A percentile compares a stretch with the other conserved stretches of the same genome.
Conservation (phyloP, 2,329 filamentous ascomycete species). For the Colletotrichum tropicicola region DNA sequence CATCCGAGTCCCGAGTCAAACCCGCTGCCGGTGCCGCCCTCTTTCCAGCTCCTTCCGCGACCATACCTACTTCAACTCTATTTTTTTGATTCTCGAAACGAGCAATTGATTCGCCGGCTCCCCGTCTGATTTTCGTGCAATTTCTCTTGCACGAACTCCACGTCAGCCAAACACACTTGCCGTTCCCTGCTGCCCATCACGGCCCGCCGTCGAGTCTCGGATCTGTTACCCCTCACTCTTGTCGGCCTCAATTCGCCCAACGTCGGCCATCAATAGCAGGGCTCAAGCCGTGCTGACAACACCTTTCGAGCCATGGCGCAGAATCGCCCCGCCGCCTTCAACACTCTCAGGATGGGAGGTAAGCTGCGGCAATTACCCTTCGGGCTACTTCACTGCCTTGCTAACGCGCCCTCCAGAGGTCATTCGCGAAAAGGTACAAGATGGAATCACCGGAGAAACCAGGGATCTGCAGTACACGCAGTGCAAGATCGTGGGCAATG, state of each 20-base stretch:
- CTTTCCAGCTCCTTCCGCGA: slow-evolving; percentile 2
- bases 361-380: slow-evolving; percentile 52
- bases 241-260: slow-evolving; percentile 32
- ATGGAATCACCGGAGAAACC: slow-evolving; percentile 95
- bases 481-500: slow-evolving; percentile 99
- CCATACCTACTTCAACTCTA: not conserved
- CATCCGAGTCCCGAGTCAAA: slow-evolving; percentile 13
- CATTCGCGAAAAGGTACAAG: slow-evolving; percentile 98
- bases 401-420: slow-evolving; percentile 71
- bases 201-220: slow-evolving; percentile 40
- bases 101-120: slow-evolving; percentile 14
- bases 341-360: slow-evolving; percentile 95
- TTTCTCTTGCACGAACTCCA: slow-evolving; percentile 8
- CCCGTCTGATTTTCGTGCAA: slow-evolving; percentile 15
- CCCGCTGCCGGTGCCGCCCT: slow-evolving; percentile 16
- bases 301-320: slow-evolving; percentile 73
- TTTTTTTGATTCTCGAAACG: slow-evolving; percentile 5
- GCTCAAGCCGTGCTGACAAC: slow-evolving; percentile 30
- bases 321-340: slow-evolving; percentile 90
- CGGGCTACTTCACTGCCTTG: slow-evolving; percentile 18
- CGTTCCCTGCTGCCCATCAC: slow-evolving; percentile 44
- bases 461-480: slow-evolving; percentile 98
- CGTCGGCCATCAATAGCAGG: slow-evolving; percentile 31
- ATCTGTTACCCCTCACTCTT: slow-evolving; percentile 40
- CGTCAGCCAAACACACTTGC: not conserved